A percentile compares a stretch with the other conserved stretches of the same genome.
Conservation (phyloP, 345 rosid species). For the Hirschfeldia incana region DNA sequence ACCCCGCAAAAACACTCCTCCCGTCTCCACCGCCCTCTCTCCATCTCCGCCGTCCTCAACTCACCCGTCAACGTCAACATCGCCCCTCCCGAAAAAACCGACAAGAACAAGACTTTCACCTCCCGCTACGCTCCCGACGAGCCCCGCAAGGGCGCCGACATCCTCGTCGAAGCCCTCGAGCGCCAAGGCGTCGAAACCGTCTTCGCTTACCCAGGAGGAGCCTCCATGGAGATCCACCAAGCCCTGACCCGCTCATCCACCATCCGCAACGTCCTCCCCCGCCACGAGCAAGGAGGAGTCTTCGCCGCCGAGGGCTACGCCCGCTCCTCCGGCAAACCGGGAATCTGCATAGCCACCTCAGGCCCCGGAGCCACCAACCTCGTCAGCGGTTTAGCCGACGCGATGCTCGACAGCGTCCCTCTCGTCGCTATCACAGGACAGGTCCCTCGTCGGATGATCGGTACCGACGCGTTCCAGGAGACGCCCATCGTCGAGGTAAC, state of each 20-base stretch:
- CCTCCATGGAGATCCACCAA: slow-evolving; percentile 98
- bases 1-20: slow-evolving; percentile 17
- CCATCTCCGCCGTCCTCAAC: slow-evolving; percentile 37
- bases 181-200: slow-evolving; percentile 79
- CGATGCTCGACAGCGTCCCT: slow-evolving; percentile 88
- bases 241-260: slow-evolving; percentile 82
- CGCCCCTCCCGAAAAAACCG: neutral
- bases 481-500: slow-evolving; percentile 96
- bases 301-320: slow-evolving; percentile 97
- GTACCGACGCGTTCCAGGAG: slow-evolving; percentile 94
- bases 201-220: slow-evolving; percentile 95
- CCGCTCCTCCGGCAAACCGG: slow-evolving; percentile 79
- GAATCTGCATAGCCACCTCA: slow-evolving; percentile 93
- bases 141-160: slow-evolving; percentile 94
- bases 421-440: slow-evolving; percentile 91
- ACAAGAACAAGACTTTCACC: neutral
- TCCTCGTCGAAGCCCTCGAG: slow-evolving; percentile 93
- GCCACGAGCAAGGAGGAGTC: slow-evolving; percentile 96
- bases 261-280: slow-evolving; percentile 86
- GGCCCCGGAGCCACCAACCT: slow-evolving; percentile 96
- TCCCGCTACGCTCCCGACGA: slow-evolving; percentile 60
- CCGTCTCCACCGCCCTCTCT: slow-evolving; percentile 39
- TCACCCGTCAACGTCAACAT: slow-evolving; percentile 32
- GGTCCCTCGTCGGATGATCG: slow-evolving; percentile 93
- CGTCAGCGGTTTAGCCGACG: slow-evolving; percentile 94